Evolutionary conservation across 768 basidiomycete genomes (phyloP), one percentile per base, ranked within the genome.

Genomic region (Leccinum aurantiacum): DNA sequence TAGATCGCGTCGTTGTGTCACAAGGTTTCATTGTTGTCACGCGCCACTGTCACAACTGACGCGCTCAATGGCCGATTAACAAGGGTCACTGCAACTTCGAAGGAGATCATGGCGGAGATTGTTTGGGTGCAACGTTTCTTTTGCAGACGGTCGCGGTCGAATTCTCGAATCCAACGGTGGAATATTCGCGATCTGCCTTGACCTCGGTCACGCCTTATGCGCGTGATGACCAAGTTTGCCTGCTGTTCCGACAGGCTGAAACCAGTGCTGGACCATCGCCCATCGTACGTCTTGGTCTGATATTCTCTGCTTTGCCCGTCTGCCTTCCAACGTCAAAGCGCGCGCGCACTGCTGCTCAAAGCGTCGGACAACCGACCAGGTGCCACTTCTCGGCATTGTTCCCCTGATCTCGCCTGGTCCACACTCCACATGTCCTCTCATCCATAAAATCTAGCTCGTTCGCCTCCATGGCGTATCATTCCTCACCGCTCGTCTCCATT

Each of bases 351-450:
- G 6, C 50, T 27, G 31, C 14, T 57, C 62, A 60, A 64, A 59
- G 54, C 58, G 59, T 58, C 48, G 31, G 29, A 29, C 46, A 29
- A 10, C 7, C 37, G 33, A 38, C 54, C 27, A 19, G 13, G 15
- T 44, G 22, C 15, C 56, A 41, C 41, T 41, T n/a, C 41, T 41
- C 2, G 41, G 41, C 41, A 67, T 68, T 69, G 65, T 67, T 59
- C 33, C 9, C 66, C 67, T 27, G 47, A 56, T 57, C 49, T 51
- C 33, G 60, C 37, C 38, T 38, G 49, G 65, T 64, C 68, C 62
- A 64, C 67, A 60, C 51, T 69, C 58, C 65, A 69, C 68, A 64
- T 58, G 52, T 55, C 49, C 10, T 29, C 35, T 41, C 38, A 24
- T 47, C 53, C 59, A 61, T 70, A 70, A 68, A 70, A 56, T 62